A percentile compares a stretch with the other conserved stretches of the same genome.
Evolutionary conservation across 2,329 filamentous ascomycete genomes (phyloP).

Genomic region (Alternaria dauci): DNA sequence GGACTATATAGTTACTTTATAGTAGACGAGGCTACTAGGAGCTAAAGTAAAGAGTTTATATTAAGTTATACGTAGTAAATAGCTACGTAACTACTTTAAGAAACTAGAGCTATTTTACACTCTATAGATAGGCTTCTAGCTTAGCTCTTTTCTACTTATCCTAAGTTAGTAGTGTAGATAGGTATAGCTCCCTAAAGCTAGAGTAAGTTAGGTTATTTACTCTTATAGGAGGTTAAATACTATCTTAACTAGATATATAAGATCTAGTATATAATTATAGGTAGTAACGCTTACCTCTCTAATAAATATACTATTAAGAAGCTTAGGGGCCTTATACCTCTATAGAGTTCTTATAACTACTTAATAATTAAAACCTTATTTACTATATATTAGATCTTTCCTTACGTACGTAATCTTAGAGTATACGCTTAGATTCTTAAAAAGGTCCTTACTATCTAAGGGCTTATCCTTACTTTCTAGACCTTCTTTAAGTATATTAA

Average conservation of each 20-base stretch:
- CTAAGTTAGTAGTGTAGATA: slow-evolving; percentile 20
- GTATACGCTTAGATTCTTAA: slow-evolving; percentile 11
- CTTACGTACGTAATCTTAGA: slow-evolving; percentile 4
- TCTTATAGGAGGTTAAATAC: slow-evolving; percentile 17
- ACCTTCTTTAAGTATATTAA: slow-evolving; percentile 24
- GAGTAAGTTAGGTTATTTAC: background rate
- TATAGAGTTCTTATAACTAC: slow-evolving; percentile 16
- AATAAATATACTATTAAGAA: slow-evolving; percentile 19
- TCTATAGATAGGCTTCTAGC: slow-evolving; percentile 16
- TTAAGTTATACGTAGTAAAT: slow-evolving; percentile 17
- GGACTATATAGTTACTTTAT: slow-evolving; percentile 3
- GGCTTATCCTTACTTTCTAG: slow-evolving; percentile 14
- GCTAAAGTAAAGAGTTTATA: slow-evolving; percentile 17
- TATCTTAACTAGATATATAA: slow-evolving; percentile 16
- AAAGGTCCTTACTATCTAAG: slow-evolving; percentile 13
- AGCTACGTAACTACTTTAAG: slow-evolving; percentile 17
- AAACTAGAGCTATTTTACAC: slow-evolving; percentile 19
- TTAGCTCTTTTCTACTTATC: slow-evolving; percentile 17
- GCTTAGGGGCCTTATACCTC: slow-evolving; percentile 12
- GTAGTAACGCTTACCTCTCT: slow-evolving; percentile 3
- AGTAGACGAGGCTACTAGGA: slow-evolving; percentile 12
- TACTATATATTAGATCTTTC: slow-evolving; percentile 10
- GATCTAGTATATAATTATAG: slow-evolving; percentile 16
- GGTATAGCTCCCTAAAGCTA: slow-evolving; percentile 5
- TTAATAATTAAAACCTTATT: slow-evolving; percentile 14